Base-by-base conservation (phyloP, 306 rosid species). In the Notholithocarpus densiflorus region DNA sequence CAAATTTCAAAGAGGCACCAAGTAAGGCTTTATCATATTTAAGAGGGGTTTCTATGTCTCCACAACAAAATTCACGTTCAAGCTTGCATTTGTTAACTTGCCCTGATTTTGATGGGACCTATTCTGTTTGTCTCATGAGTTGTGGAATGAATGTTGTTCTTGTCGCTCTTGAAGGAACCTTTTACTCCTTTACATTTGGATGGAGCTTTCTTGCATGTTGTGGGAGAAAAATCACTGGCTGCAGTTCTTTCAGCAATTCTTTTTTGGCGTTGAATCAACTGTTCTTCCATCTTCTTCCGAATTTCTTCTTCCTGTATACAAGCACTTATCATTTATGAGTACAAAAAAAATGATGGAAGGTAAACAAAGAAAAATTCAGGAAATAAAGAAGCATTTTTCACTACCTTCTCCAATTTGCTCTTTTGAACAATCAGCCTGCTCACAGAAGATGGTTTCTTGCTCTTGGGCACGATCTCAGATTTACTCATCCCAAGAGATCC, bases 221-320 rank as follows among this genome's bases (percentile, higher is more conserved):
- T 71, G 64, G 83, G 79, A 70, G 74, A 72, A 73, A 80, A 75
- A 71, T 89, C 83, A 51, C 59, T 64, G 34, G 89, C 83, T 55
- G 92, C 89, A 65, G 89, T 86, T 88, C 89, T 88, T 82, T 88
- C 94, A 3, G 90, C 87, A 3, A 90, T 90, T 88, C 94, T 86
- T 74, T 86, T 86, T 82, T 86, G 90, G 55, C 90, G 90, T 81
- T 90, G 89, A 3, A 19, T 73, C 55, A 9, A 5, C 82, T 80
- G 20, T 77, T 88, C 92, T 73, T 90, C 94, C 92, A 82, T 83
- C 84, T 74, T 86, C 82, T 81, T 86, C 79, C 94, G 72, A 3
- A 69, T 81, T 84, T 90, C 94, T 72, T 90, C 92, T 86, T 90
- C 94, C 92, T 88, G 79, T 84, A 56, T 61, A 78, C 73, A 74